Percentiles rank a stretch among this genome's conserved stretches.
Evolutionary conservation across 306 rosid species (phyloP).

Genomic region (Malus domestica): DNA sequence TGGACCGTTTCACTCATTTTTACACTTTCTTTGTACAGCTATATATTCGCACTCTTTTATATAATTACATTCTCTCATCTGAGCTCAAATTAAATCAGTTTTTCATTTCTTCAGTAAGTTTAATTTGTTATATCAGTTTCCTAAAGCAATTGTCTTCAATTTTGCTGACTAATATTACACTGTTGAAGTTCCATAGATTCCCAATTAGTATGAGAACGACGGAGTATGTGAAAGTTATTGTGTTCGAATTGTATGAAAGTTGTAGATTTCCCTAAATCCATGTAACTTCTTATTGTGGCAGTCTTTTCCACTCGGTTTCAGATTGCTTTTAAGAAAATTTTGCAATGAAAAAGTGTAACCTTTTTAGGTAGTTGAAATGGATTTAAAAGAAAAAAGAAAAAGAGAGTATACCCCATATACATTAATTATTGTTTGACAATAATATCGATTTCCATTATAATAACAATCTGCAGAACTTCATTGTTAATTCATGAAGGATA

Average conservation of each 20-base stretch:
- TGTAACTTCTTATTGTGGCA: conserved; percentile 34
- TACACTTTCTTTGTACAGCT: background rate
- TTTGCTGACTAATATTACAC: background rate
- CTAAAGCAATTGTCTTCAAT: background rate
- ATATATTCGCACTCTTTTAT: background rate
- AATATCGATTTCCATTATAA: background rate
- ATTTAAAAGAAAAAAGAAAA: background rate
- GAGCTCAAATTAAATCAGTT: background rate
- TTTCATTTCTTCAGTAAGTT: background rate
- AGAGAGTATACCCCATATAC: background rate
- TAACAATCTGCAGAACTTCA: background rate
- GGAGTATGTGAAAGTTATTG: conserved; percentile 40
- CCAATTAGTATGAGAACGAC: conserved; percentile 17
- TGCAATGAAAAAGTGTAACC: background rate
- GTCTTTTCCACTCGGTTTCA: conserved; percentile 16
- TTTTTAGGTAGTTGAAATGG: background rate
- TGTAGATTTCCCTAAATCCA: conserved; percentile 41
- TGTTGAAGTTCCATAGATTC: background rate
- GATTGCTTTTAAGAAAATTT: conserved; percentile 4
- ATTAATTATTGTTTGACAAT: background rate
- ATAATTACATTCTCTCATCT: background rate
- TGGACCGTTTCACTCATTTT: background rate
- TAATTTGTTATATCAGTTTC: background rate
- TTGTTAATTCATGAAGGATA: background rate
- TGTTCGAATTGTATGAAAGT: conserved; percentile 23